Evolutionary conservation across 768 basidiomycete genomes (phyloP).

Genomic region (Lentinula lateritia): DNA sequence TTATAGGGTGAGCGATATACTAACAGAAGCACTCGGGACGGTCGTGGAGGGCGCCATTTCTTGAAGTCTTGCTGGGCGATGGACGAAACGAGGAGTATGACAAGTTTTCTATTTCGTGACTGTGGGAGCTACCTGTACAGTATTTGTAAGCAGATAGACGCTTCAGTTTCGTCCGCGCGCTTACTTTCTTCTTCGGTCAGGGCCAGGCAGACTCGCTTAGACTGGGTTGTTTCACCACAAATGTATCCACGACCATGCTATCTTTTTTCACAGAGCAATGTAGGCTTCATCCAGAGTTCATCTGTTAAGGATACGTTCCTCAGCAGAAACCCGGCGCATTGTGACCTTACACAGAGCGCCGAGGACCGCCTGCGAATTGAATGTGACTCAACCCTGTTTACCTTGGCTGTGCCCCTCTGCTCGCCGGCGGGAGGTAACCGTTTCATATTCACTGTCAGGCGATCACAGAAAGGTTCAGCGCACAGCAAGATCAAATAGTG

Average conservation of each 20-base stretch:
- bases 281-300: no score
- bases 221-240: neutral
- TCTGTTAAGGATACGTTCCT: no score
- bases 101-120: neutral
- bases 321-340: no score
- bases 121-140: neutral
- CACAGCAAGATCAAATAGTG: neutral
- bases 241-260: neutral
- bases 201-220: neutral
- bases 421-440: neutral
- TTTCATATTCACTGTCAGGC: neutral
- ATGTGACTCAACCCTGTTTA: neutral
- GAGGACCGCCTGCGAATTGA: neutral
- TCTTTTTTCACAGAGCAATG: no score
- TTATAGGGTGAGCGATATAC: slow-evolving; percentile 20
- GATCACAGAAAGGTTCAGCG: neutral
- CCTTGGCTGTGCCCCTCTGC: neutral
- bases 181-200: neutral
- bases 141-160: neutral
- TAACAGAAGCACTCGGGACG: slow-evolving; percentile 56
- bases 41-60: slow-evolving; percentile 52
- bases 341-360: neutral
- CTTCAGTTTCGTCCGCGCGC: neutral
- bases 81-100: neutral
- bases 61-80: slow-evolving; percentile 35